Conservation (phyloP, 2,329 filamentous ascomycete species). For the Colletotrichum karsti region DNA sequence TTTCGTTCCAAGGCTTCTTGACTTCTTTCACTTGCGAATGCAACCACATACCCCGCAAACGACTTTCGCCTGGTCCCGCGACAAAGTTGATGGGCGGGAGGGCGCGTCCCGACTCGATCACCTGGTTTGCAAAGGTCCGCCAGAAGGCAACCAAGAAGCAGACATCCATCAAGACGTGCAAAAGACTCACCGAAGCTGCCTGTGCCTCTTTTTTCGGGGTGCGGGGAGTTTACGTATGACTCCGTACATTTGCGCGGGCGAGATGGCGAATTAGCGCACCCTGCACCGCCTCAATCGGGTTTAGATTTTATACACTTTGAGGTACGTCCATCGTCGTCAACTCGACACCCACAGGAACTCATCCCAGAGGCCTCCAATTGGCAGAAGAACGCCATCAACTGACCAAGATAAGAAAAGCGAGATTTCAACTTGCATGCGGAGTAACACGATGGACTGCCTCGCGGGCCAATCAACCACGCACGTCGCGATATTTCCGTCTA, state of each 20-base stretch:
- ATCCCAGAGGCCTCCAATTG: conserved; percentile 7
- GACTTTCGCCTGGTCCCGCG: background rate
- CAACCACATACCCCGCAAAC: conserved; percentile 1
- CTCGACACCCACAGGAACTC: background rate
- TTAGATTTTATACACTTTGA: conserved; percentile 11
- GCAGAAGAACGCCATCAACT: background rate
- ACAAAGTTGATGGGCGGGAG: conserved; percentile 8
- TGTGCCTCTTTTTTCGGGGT: conserved; percentile 13
- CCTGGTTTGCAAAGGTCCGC: conserved; percentile 14
- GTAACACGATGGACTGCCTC: conserved; percentile 43
- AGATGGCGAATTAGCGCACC: conserved; percentile 14
- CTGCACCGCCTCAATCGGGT: conserved; percentile 5
- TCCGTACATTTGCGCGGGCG: conserved; percentile 2
- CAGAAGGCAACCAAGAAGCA: conserved; percentile 7
- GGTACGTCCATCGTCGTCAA: background rate
- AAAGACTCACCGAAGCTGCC: conserved; percentile 10
- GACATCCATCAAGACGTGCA: background rate
- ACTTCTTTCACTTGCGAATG: background rate
- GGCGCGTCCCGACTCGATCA: conserved; percentile 5
- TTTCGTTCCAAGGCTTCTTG: no score
- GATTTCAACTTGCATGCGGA: conserved; percentile 76
- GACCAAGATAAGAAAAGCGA: background rate
- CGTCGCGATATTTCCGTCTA: background rate
- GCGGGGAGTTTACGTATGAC: background rate
- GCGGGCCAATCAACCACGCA: background rate